Percentiles rank a stretch among this genome's conserved stretches.
These are phyloP conservation scores for Aristolochia contorta DNA, from an alignment of 164 flowering plant genomes.

Conservation along the genomic window DNA sequence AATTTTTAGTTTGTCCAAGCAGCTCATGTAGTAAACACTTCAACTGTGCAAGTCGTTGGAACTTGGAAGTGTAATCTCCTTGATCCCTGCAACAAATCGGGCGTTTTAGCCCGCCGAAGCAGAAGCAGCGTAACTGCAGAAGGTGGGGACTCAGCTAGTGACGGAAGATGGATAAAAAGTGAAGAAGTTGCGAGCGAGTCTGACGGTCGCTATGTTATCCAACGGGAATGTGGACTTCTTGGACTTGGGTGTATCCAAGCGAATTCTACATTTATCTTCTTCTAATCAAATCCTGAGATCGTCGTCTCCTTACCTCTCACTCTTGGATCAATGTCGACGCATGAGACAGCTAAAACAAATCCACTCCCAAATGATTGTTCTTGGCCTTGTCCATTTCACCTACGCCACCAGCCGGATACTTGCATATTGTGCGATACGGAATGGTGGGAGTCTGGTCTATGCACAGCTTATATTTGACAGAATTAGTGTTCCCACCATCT, in stretches of 20 bases:
- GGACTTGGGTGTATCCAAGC: neutral
- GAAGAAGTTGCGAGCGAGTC: too few species aligned
- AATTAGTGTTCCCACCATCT: constrained; percentile 10
- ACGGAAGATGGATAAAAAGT: too few species aligned
- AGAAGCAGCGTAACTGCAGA: too few species aligned
- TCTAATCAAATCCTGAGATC: neutral
- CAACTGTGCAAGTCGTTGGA: too few species aligned
- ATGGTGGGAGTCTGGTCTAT: neutral
- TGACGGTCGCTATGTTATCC: too few species aligned
- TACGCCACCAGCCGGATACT: constrained; percentile 8
- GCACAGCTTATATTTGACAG: constrained; percentile 7
- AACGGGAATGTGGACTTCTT: too few species aligned
- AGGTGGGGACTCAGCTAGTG: too few species aligned
- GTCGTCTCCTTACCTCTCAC: constrained; percentile 3
- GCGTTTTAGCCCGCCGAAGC: too few species aligned
- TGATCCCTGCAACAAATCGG: too few species aligned
- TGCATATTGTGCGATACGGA: constrained; percentile 6
- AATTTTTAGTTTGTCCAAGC: too few species aligned
- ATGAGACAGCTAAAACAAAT: constrained; percentile 8
- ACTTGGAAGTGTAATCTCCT: too few species aligned
- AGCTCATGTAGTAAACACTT: too few species aligned
- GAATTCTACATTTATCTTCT: neutral
- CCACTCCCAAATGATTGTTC: constrained; percentile 10
- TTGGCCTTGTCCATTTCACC: constrained; percentile 9
- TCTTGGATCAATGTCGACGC: constrained; percentile 7